Evolutionary conservation across 2,329 filamentous ascomycete species (phyloP).

Genomic region (Calonectria pteridis): DNA sequence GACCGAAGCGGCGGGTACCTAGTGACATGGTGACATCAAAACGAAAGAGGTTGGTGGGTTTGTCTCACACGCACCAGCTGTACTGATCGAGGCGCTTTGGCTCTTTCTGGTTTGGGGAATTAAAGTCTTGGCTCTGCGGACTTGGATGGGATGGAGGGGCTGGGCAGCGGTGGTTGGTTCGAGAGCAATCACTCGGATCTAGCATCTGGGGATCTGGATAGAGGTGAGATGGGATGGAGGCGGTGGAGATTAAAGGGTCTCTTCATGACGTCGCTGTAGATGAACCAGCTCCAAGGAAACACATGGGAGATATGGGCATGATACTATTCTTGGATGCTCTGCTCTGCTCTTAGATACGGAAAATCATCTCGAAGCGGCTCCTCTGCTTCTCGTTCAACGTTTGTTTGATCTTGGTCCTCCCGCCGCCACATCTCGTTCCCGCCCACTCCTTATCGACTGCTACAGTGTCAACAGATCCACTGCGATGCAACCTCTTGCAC

Average conservation of each 20-base stretch:
- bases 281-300: not conserved
- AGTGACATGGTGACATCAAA: not conserved
- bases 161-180: slow-evolving; percentile 18
- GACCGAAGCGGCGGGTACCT: not conserved
- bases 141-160: not conserved
- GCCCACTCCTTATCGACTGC: slow-evolving; percentile 4
- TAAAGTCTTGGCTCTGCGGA: slow-evolving; percentile 16
- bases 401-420: slow-evolving; percentile 1
- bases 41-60: not conserved
- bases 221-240: slow-evolving; percentile 13
- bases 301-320: no score
- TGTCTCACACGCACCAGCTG: not conserved
- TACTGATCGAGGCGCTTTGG: not conserved
- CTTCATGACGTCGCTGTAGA: not conserved
- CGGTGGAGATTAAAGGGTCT: not conserved
- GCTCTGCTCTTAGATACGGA: not conserved
- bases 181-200: not conserved
- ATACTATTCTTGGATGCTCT: not conserved
- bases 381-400: not conserved
- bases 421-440: not conserved
- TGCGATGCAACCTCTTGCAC: slow-evolving; percentile 12
- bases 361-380: not conserved
- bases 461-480: slow-evolving; percentile 6
- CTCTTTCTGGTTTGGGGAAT: not conserved
- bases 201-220: slow-evolving; percentile 19